Evolutionary conservation across 2,329 filamentous ascomycete genomes (phyloP).

Genomic region (Venturiaceae sp.): DNA sequence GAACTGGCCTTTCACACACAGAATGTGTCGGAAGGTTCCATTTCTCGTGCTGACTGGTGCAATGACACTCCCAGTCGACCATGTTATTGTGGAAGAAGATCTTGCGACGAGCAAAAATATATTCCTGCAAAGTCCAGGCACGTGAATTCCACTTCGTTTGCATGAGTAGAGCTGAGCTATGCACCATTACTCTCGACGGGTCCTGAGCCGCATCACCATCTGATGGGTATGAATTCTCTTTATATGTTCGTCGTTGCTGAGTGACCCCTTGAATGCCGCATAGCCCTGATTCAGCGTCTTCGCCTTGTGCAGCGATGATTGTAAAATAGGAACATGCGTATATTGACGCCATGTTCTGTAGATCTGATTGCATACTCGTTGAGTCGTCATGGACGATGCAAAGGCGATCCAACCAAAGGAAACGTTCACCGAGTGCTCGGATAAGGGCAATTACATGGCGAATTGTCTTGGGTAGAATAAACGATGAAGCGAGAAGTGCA

Average conservation of each 20-base stretch:
- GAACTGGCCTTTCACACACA: background rate
- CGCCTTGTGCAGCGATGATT: conserved; percentile 2
- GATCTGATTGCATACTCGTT: background rate
- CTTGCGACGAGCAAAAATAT: background rate
- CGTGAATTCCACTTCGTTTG: background rate
- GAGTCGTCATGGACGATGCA: conserved; percentile 7
- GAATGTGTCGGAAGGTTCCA: background rate
- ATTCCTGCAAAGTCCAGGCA: background rate
- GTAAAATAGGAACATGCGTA: background rate
- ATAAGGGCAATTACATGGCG: background rate
- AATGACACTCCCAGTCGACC: background rate
- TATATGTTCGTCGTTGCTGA: no score
- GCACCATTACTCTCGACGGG: background rate
- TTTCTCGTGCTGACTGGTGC: background rate
- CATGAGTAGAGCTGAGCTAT: background rate
- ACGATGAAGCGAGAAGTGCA: no score
- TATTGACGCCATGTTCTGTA: conserved; percentile 2
- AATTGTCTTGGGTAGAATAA: background rate
- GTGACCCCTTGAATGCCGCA: no score
- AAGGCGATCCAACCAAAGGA: conserved; percentile 3
- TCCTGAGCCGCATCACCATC: background rate
- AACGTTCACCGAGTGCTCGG: background rate
- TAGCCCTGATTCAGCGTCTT: background rate
- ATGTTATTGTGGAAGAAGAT: background rate
- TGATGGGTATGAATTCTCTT: background rate